Evolutionary conservation across 2,329 filamentous ascomycete genomes (phyloP), one percentile per base, ranked within the genome.

Genomic region (Aspergillus pseudoterreus): DNA sequence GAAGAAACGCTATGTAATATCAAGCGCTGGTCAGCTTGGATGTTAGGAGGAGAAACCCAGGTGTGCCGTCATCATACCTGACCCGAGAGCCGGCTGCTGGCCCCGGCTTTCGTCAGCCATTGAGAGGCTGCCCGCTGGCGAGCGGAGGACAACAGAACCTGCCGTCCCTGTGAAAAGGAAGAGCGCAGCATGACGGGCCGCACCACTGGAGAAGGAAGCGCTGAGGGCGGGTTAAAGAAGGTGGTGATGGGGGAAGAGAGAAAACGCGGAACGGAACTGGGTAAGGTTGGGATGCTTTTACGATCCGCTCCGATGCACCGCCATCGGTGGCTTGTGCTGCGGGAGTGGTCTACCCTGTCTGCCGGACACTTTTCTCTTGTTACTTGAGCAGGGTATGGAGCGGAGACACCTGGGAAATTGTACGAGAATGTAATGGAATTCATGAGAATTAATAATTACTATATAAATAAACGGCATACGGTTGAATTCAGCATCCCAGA

Each of bases 101-200:
- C 69, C 53, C 67, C 63, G 55, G 66, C 66, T 60, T 62, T 64
- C 32, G 66, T 63, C 49, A 71, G 68, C 74, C 74, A 77, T 77
- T 77, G 75, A 49, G 70, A 59, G 21, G 63, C 61, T 45, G 63
- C 60, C 50, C 65, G 64, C 57, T 68, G 66, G 56, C 66, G 70
- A 66, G 65, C 62, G 51, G 70, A 62, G 56, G 66, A 66, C 52
- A 68, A 65, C 65, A 73, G 65, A 58, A 73, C 58, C 60, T 69
- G 69, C 59, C 73, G 77, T 66, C 75, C 69, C 59, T 76, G 70
- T 58, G 69, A 65, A 70, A 81, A 71, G 64, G 78, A 78, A 63
- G 74, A 75, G 71, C 78, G 78, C 77, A 81, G 76, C 79, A 82
- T 81, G 63, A 65, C 75, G 73, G 68, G 75, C 77, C 71, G 71